Evolutionary conservation across 106 monocot species (phyloP), one percentile per base, ranked within the genome.

Genomic region (Acorus calamus): DNA sequence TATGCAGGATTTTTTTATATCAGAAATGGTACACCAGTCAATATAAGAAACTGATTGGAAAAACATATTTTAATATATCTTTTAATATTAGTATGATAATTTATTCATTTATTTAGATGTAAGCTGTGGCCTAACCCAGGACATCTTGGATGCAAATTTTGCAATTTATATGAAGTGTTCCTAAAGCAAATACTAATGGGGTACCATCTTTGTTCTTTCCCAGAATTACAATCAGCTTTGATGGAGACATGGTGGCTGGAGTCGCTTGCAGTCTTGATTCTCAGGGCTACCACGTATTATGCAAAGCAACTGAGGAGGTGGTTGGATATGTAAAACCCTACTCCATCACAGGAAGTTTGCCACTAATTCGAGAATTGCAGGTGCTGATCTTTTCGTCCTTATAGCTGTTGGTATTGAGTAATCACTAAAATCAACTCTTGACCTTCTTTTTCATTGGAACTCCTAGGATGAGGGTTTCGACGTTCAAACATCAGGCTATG

Each of bases 321-420:
- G 73, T 96, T 59, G 96, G 96, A 12, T 68, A 78, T 73, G 90
- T 87, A 44, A 83, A 96, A 44, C 96, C 96, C 56, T 96, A 91
- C 67, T 96, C 96, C 5, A 87, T 96, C 50, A 96, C 96, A 64
- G 96, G 96, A 72, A 96, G 91, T 71, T 77, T 96, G 62, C 96
- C 96, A 12, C 64, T 96, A 74, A 91, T 96, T 65, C 61, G 87
- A 67, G 87, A 96, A 53, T 77, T 96, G 58, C 96, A 96, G 96
- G 96, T 91, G 65, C 6, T 47, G 43, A 59, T 46, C 52, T 4
- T 58, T 10, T 71, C 10, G 62, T 49, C 10, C 47, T 46, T 46
- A 55, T 43, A 44, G 42, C 42, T 4, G 4, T 9, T 5, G 6
- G 41, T 28, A 65, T 2, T 54, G 44, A 61, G 44, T n/a, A 2